These are phyloP conservation scores for Zalaria obscura DNA, from an alignment of 2,329 filamentous ascomycete genomes.

Conservation along the genomic window DNA sequence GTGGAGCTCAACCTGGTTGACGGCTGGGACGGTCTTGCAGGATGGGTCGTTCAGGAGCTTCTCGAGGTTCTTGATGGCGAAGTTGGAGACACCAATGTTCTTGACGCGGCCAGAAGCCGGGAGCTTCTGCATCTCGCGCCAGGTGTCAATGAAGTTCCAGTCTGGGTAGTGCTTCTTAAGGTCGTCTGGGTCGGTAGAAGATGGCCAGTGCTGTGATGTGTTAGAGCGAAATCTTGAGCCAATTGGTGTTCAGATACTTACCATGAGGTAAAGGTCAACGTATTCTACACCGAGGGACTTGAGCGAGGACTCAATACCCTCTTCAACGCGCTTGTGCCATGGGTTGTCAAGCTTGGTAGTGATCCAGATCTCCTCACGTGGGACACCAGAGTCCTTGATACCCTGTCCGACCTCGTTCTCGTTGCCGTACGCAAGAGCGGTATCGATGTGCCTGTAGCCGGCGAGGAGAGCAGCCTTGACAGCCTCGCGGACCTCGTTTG, in stretches of 20 bases:
- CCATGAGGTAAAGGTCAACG: constrained; percentile 49
- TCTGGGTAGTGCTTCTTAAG: constrained; percentile 55
- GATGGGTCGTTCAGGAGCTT: constrained; percentile 49
- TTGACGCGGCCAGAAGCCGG: constrained; percentile 51
- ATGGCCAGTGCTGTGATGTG: constrained; percentile 38
- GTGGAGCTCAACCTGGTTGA: constrained; percentile 75
- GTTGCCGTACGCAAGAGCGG: constrained; percentile 65
- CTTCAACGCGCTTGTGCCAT: constrained; percentile 55
- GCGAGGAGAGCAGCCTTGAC: constrained; percentile 41
- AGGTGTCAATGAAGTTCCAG: constrained; percentile 66
- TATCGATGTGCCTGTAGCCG: constrained; percentile 28
- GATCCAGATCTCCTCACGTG: constrained; percentile 55
- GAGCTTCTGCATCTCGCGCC: constrained; percentile 29
- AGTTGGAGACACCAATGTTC: constrained; percentile 60
- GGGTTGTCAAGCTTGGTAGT: constrained; percentile 77
- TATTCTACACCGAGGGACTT: constrained; percentile 49
- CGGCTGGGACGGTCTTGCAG: constrained; percentile 47
- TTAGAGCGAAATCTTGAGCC: no score
- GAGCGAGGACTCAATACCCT: constrained; percentile 46
- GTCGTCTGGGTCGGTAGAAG: constrained; percentile 46
- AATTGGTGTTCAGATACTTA: no score
- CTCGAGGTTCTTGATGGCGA: constrained; percentile 67
- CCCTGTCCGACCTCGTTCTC: constrained; percentile 59
- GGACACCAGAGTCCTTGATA: constrained; percentile 51
- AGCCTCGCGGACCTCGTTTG: constrained; percentile 53